Base-by-base conservation (phyloP, 2,329 filamentous ascomycete genomes). In the Aspergillaceae sp. region DNA sequence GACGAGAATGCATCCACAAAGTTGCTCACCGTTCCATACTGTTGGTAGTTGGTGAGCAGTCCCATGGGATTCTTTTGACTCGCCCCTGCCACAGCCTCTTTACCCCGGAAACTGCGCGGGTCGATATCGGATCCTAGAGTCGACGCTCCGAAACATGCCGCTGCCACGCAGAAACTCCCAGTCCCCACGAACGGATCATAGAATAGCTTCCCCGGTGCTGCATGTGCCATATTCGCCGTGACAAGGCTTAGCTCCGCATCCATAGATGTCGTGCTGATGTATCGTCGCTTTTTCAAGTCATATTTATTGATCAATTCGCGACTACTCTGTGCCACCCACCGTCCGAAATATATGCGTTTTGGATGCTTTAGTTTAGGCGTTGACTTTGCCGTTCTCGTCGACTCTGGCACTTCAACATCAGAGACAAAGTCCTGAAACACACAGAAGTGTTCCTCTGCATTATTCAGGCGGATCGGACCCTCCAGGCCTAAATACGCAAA, bases 241-340 rank as follows among this genome's bases (percentile, higher is more conserved):
- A 98, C 73, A 1, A 98, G 76, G 8, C 89, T 87, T 38, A 98
- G 75, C 65, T 97, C 92, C 0, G 91, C 86, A 63, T 98, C 92
- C 92, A 98, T 97, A 40, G 87, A 92, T 0, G 92, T 98, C 0
- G 91, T 97, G 55, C 86, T 88, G 58, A 98, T 97, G 63, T 98
- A 98, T 35, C 78, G 77, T 29, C 92, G 76, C 68, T 94, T 95
- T 74, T 98, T 98, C 26, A 98, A 75, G 63, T 95, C 89, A 59
- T 90, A 94, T 27, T 77, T 84, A 33, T 78, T 72, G 30, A 87
- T 75, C 4, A 83, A 73, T 44, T 86, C 79, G 40, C 91, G 77
- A 3, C 78, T 78, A 2, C 86, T 83, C 8, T 71, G 70, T 2
- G 75, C 83, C 27, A 97, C 64, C 47, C 80, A 79, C 6, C 89